Base-by-base conservation (phyloP, 2,329 filamentous ascomycete genomes). In the Stenocarpella maydis region DNA sequence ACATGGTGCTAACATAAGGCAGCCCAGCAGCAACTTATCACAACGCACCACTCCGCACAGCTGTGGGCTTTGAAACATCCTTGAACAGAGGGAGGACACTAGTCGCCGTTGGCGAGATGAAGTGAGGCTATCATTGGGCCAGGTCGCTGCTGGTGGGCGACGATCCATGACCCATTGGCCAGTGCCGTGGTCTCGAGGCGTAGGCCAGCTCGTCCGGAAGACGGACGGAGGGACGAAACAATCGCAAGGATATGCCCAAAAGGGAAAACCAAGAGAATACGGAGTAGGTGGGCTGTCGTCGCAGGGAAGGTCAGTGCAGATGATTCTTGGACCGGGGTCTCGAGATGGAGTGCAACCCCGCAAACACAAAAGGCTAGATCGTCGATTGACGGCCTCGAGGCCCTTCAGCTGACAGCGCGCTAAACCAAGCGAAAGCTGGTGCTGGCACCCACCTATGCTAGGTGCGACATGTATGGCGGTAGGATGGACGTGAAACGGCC, bases 161-260 rank as follows among this genome's bases (percentile, higher is more conserved):
- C n/a, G 58, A 47, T n/a, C 3, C 19, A 15, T 47, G 58, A 41
- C 15, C 28, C 26, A 37, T 47, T 21, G 58, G 37, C 39, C 41
- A 61, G n/a, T 61, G 58, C 58, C 41, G 55, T 34, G 31, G 55
- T 28, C 31, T 45, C 55, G 43, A 17, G 26, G 41, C 34, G 55
- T 28, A 47, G 26, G 55, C 41, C 41, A 61, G 58, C 58, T 47
- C 58, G 37, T 24, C 58, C 28, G 58, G 47, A 21, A 24, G 58
- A 34, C 37, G 58, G 58, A 34, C 15, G 58, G 41, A 41, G 41
- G 58, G 58, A 61, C 58, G 58, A 61, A 47, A 61, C 58, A 61
- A 41, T 41, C 58, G 58, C 58, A 61, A 47, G 58, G 58, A 61
- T 61, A 34, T 61, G 26, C 58, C 58, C 31, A 61, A 61, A 61